Evolutionary conservation across 2,329 filamentous ascomycete species (phyloP), one percentile per base, ranked within the genome.

Genomic region (Aspergillus candidus): DNA sequence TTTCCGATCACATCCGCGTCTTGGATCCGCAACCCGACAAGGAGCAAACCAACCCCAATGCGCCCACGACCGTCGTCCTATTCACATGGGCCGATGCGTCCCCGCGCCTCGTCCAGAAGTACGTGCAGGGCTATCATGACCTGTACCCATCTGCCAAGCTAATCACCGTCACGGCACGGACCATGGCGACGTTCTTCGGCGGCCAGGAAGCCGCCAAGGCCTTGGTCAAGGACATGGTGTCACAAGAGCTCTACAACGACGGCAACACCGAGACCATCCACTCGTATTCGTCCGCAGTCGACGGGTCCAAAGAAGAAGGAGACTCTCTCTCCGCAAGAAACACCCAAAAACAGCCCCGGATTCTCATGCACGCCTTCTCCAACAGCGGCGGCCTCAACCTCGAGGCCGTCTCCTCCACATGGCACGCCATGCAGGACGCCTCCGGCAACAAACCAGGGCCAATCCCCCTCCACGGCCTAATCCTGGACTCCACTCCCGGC

Each of bases 321-420:
- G 22, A 27, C 22, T 27, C 22, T 27, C 22, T 27, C 12, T 30
- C 22, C 14, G n/a, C 34, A 33, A 15, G 15, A 4, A 3, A 14
- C 27, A 3, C 33, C 10, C 7, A 18, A n/a, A 14, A 18, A 22
- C 22, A 36, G 1, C 6, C 34, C 22, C 27, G 13, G 11, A 37
- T 42, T 33, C 41, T 43, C 27, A 38, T 43, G 41, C 41, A 43
- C 35, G 41, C 35, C 4, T 43, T 43, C n/a, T 43, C 41, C 4
- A 43, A 43, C 10, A 43, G 41, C 17, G 41, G 41, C 10, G 35
- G 8, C 13, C 12, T 38, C 34, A 43, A 43, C n/a, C 41, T 43
- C 11, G 41, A 43, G 22, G 41, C 35, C 2, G 29, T 30, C 11
- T 32, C 27, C 8, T 32, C 35, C 11, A 35, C 38, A 4, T 43